Conservation (phyloP, 2,329 filamentous ascomycete species). For the Trichoderma sp. region DNA sequence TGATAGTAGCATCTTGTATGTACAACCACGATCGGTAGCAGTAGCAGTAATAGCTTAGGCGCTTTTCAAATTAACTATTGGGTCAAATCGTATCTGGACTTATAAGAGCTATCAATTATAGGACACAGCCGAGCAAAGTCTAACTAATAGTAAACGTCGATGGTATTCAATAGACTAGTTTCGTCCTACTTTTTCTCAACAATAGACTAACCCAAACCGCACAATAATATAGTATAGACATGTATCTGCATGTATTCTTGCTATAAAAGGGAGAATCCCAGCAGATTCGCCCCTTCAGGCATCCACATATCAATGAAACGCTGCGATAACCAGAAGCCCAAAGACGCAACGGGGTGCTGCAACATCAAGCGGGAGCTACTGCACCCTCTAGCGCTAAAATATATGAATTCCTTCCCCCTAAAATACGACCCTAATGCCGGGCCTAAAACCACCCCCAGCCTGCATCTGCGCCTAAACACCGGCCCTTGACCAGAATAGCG, state of each 20-base stretch:
- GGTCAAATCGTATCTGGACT: not conserved
- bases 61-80: not conserved
- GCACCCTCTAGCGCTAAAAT: conserved; percentile 16
- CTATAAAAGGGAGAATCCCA: not conserved
- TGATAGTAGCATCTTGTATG: not conserved
- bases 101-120: too few species aligned
- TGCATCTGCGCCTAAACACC: not conserved
- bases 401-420: not conserved
- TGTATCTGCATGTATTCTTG: not conserved
- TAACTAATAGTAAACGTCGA: not conserved
- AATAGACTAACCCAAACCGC: not conserved
- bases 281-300: not conserved
- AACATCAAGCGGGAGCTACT: conserved; percentile 21
- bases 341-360: not conserved
- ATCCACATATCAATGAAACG: not conserved
- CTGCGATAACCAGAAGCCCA: not conserved
- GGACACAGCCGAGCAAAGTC: not conserved
- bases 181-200: too few species aligned
- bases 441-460: not conserved
- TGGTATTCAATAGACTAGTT: too few species aligned
- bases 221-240: not conserved
- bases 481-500: not conserved
- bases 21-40: not conserved
- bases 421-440: not conserved
- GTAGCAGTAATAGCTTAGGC: not conserved